Percentiles rank a stretch among this genome's conserved stretches.
Conservation (phyloP, 345 rosid species). For the Raphanus sativus region DNA sequence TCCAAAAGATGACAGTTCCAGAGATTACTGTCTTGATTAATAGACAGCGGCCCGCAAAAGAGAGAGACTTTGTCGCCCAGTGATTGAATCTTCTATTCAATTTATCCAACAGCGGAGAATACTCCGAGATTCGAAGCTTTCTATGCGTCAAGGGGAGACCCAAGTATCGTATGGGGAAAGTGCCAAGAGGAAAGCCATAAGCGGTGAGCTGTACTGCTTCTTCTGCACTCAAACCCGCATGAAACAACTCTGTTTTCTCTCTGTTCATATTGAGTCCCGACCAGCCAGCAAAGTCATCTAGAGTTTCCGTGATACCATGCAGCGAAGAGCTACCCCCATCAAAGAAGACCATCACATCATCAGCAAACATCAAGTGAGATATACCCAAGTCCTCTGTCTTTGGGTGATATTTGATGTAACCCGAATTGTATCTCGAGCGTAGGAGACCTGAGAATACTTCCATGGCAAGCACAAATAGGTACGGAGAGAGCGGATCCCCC, state of each 20-base stretch:
- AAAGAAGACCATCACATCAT: not conserved
- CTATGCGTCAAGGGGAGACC: not conserved
- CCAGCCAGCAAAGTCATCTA: not conserved
- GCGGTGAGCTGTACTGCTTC: not conserved
- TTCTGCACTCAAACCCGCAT: not conserved
- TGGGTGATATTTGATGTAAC: not conserved
- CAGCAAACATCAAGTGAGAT: not conserved
- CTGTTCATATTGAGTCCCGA: not conserved
- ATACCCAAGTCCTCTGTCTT: not conserved
- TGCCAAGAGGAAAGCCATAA: not conserved
- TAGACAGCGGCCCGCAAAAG: not conserved
- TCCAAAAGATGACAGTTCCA: not conserved
- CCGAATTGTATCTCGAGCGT: not conserved
- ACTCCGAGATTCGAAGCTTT: not conserved
- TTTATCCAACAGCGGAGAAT: not conserved
- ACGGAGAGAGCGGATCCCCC: not conserved
- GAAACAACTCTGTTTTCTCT: not conserved
- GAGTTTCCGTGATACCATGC: not conserved
- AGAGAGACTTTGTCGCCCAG: not conserved
- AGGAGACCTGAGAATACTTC: not conserved
- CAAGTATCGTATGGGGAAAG: not conserved
- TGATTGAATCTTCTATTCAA: not conserved
- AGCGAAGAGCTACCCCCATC: not conserved
- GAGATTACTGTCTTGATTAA: not conserved
- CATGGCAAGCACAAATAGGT: not conserved